Percentiles rank a stretch among this genome's conserved stretches.
These are phyloP conservation scores for Coemansia sp. DNA, from an alignment of 192 early-diverging fungal genomes.

Conservation along the genomic window DNA sequence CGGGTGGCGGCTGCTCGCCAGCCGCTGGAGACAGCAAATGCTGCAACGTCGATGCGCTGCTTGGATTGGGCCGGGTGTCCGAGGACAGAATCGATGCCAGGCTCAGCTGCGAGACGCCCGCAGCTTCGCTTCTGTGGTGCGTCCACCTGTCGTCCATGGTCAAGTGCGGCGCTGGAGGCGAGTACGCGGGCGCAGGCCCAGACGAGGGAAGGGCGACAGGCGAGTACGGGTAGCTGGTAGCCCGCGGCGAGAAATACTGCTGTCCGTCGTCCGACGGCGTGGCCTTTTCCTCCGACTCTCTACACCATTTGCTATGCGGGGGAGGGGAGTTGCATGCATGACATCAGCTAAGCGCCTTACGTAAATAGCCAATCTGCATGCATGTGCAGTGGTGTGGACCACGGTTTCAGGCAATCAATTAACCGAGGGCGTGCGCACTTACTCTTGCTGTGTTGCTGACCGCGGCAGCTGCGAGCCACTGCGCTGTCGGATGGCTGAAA, in stretches of 20 bases:
- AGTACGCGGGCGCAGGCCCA: background rate
- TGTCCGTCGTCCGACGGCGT: slow-evolving; percentile 37
- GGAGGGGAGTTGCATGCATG: no score
- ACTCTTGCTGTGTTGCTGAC: slow-evolving; percentile 29
- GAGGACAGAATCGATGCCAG: slow-evolving; percentile 19
- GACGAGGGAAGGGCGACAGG: background rate
- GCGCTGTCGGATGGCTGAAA: slow-evolving; percentile 46
- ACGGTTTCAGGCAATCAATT: background rate
- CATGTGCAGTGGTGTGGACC: background rate
- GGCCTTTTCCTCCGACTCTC: slow-evolving; percentile 30
- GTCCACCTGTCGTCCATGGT: background rate
- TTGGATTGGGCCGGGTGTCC: background rate
- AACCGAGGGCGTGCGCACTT: slow-evolving; percentile 13
- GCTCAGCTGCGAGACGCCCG: background rate
- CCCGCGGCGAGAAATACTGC: background rate
- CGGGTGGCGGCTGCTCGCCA: background rate
- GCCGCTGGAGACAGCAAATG: slow-evolving; percentile 11
- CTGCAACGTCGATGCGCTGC: slow-evolving; percentile 9
- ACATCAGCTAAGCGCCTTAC: background rate
- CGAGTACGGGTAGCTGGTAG: background rate
- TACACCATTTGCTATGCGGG: slow-evolving; percentile 13
- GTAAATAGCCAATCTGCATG: background rate
- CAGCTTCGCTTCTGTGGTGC: background rate
- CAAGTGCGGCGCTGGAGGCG: slow-evolving; percentile 10
- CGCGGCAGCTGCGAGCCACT: slow-evolving; percentile 15